Evolutionary conservation across 345 rosid genomes (phyloP).

Genomic region (Eutrema heterophyllum): DNA sequence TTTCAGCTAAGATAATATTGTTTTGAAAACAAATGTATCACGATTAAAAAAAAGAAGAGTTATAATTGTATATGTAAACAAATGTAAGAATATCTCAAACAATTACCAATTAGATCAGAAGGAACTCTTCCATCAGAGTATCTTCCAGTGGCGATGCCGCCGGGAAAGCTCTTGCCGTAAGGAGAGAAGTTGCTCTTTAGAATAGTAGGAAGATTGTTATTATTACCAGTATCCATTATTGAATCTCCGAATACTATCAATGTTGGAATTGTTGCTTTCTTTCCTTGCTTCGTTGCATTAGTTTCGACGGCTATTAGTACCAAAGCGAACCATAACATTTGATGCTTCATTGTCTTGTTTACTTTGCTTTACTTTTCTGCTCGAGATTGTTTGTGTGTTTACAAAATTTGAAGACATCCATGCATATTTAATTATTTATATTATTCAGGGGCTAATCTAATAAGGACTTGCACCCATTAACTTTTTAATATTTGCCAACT

Average conservation of each 20-base stretch:
- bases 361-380: no score
- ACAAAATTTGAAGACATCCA: background rate
- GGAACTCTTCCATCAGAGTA: constrained; percentile 18
- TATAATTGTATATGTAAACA: background rate
- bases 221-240: constrained; percentile 20
- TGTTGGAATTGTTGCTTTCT: background rate
- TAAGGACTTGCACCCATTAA: no score
- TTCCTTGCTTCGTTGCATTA: background rate
- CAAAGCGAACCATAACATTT: background rate
- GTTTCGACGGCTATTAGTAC: background rate
- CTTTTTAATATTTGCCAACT: no score
- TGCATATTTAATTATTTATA: background rate
- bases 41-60: background rate
- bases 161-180: background rate
- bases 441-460: background rate
- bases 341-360: constrained; percentile 4
- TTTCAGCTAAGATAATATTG: constrained; percentile 32
- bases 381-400: background rate
- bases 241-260: constrained; percentile 19
- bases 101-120: constrained; percentile 17
- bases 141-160: background rate
- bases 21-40: background rate
- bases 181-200: constrained; percentile 14
- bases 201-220: constrained; percentile 6
- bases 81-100: background rate